Conservation (phyloP, 208 protist species). For the Trichomonas vaginalis region DNA sequence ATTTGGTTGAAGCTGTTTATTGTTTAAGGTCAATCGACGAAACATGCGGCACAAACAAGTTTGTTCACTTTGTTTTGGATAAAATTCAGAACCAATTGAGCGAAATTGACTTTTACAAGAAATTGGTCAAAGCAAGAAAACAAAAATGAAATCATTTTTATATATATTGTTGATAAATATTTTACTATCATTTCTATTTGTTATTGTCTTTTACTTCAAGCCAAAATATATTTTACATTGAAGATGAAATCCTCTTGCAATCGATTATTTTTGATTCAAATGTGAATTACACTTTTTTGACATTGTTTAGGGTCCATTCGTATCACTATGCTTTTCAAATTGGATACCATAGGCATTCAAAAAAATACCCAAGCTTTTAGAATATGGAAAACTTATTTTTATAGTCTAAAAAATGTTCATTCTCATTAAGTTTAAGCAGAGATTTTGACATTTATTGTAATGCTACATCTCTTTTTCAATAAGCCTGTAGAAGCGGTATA, state of each 20-base stretch:
- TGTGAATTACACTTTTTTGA: neutral
- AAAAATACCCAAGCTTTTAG: too few species aligned
- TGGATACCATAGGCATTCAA: too few species aligned
- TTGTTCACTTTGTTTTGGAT: too few species aligned
- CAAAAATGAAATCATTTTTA: neutral
- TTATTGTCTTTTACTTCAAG: neutral
- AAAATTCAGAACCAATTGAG: neutral
- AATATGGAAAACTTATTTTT: too few species aligned
- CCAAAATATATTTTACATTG: neutral
- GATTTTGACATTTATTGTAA: too few species aligned
- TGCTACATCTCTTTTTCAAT: too few species aligned
- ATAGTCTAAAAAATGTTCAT: too few species aligned
- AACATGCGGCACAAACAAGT: too few species aligned
- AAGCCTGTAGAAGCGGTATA: too few species aligned
- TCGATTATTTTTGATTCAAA: neutral
- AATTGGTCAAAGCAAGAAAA: neutral
- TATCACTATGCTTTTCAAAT: too few species aligned
- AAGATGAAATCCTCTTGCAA: neutral
- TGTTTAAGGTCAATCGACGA: neutral
- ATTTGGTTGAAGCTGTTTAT: neutral
- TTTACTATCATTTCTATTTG: neutral
- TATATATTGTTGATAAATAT: neutral
- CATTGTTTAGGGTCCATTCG: neutral
- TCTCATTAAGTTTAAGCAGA: too few species aligned
- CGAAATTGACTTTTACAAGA: neutral